Percentiles rank a stretch among this genome's conserved stretches.
phyloP scores from a whole-genome alignment of 2,329 filamentous ascomycete species.

The Coniochaeta sp. region DNA sequence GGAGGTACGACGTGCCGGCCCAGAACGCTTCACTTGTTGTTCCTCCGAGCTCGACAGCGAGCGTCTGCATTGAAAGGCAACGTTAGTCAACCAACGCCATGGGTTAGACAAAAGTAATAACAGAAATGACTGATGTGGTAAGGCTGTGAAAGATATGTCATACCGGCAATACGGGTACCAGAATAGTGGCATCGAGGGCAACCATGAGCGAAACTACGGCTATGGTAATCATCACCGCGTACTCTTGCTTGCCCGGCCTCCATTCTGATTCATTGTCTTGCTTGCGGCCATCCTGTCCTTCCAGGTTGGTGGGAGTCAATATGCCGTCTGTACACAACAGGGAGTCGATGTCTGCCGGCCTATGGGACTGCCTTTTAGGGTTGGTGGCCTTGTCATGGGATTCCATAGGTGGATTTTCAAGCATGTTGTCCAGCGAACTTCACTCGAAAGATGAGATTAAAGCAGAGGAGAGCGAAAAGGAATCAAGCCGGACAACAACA shows the following conservation, averaged over 20 bases:
- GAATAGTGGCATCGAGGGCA: slow-evolving; percentile 37
- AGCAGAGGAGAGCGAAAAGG: neutral
- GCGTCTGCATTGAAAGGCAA: slow-evolving; percentile 12
- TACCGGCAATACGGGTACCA: slow-evolving; percentile 36
- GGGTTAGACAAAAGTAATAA: neutral
- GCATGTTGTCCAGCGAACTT: neutral
- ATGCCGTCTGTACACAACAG: neutral
- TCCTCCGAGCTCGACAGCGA: slow-evolving; percentile 25
- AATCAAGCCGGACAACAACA: neutral
- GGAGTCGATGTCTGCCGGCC: neutral
- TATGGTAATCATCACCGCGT: slow-evolving; percentile 30
- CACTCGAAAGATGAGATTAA: neutral
- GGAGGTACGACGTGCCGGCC: slow-evolving; percentile 39
- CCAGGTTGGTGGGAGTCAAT: neutral
- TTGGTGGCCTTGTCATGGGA: neutral
- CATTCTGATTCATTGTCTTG: slow-evolving; percentile 17
- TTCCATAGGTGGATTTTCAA: neutral
- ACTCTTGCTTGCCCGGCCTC: slow-evolving; percentile 29
- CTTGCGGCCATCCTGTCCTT: neutral
- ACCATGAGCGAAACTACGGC: slow-evolving; percentile 38
- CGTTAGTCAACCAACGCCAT: neutral
- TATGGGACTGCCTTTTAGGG: neutral
- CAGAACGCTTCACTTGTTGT: slow-evolving; percentile 33
- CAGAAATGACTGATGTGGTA: neutral
- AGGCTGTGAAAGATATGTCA: neutral